Base-by-base conservation (phyloP, 768 basidiomycete species). In the Filobasidium wieringae region DNA sequence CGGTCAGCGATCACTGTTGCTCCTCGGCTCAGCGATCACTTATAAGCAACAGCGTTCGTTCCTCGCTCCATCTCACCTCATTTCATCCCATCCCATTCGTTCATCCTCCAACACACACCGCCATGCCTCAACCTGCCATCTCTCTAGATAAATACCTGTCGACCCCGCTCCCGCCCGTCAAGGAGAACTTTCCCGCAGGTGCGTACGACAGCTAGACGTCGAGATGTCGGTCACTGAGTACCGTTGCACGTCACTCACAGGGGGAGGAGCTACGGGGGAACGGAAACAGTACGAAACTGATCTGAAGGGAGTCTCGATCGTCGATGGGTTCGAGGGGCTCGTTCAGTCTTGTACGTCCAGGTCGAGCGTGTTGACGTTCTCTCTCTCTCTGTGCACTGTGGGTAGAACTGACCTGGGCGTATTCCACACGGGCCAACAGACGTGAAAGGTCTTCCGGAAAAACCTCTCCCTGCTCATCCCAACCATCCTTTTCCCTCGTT, bases 61-160 rank as follows among this genome's bases (percentile, higher is more conserved):
- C n/a, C n/a, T n/a, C n/a, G n/a, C n/a, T n/a, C n/a, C n/a, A n/a
- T n/a, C n/a, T n/a, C n/a, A n/a, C n/a, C n/a, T n/a, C n/a, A n/a
- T n/a, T n/a, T n/a, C n/a, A n/a, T n/a, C n/a, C n/a, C n/a, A n/a
- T n/a, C n/a, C n/a, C n/a, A n/a, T n/a, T n/a, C n/a, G n/a, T n/a
- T n/a, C n/a, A n/a, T n/a, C n/a, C n/a, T n/a, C n/a, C n/a, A n/a
- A n/a, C n/a, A n/a, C n/a, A n/a, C n/a, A n/a, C n/a, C n/a, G n/a
- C 7, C 1, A 74, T 74, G 73, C 73, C 73, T 56, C 73, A 74
- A 57, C 71, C 72, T 41, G 63, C 68, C 11, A 59, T 74, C 51
- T 59, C 68, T 26, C 58, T 74, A 41, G 45, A 64, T 32, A 65
- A 70, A 30, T 74, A 73, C 63, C 62, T 74, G 52, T 34, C 63